These are phyloP conservation scores for Leccinellum rugosiceps DNA, from an alignment of 768 basidiomycete genomes.

Conservation along the genomic window DNA sequence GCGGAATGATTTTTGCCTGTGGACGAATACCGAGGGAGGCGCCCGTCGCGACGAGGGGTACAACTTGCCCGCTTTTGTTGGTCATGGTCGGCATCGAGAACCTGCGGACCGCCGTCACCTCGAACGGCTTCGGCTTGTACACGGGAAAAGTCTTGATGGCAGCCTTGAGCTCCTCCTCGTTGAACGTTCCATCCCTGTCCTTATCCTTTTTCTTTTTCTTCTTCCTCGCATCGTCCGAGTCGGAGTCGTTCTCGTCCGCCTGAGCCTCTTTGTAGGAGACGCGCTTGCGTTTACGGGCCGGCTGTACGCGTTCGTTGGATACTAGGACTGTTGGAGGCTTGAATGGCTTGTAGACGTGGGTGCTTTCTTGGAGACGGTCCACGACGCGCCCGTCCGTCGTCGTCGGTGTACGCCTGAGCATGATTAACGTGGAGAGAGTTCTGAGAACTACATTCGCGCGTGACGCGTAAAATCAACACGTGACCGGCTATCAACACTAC, in stretches of 20 bases:
- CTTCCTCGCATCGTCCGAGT: constrained; percentile 45
- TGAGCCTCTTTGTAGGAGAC: constrained; percentile 81
- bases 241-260: constrained; percentile 53
- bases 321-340: constrained; percentile 59
- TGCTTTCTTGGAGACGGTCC: constrained; percentile 68
- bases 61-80: constrained; percentile 61
- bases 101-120: constrained; percentile 47
- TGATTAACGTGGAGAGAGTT: constrained; percentile 27
- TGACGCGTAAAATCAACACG: constrained; percentile 20
- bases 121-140: constrained; percentile 78
- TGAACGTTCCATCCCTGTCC: constrained; percentile 57
- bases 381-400: constrained; percentile 66
- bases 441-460: constrained; percentile 7
- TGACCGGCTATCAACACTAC: constrained; percentile 9
- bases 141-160: constrained; percentile 72
- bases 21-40: constrained; percentile 84
- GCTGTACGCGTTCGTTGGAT: constrained; percentile 52
- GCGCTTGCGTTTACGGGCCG: constrained; percentile 80
- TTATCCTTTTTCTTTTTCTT: constrained; percentile 69
- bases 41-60: constrained; percentile 58
- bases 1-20: constrained; percentile 73
- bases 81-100: constrained; percentile 86
- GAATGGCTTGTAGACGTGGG: constrained; percentile 75
- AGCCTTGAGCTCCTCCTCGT: constrained; percentile 59
- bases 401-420: constrained; percentile 70